A percentile compares a stretch with the other conserved stretches of the same genome.
Evolutionary conservation across 75 land plant genomes (phyloP).

Genomic region (Ceratopteris richardii): DNA sequence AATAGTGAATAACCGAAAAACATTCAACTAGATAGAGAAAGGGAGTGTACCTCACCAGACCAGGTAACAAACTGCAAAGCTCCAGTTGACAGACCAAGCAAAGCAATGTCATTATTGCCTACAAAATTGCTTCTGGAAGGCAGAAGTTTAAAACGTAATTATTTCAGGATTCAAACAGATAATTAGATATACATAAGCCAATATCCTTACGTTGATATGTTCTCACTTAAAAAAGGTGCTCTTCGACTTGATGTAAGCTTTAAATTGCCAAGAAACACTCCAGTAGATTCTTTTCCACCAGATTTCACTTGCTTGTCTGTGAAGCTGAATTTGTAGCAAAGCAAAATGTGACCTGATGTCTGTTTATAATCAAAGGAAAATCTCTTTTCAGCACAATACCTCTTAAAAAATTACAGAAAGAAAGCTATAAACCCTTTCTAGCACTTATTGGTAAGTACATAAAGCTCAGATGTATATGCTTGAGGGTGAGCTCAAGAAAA

Average conservation of each 20-base stretch:
- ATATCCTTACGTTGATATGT: slow-evolving; percentile 50
- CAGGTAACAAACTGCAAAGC: slow-evolving; percentile 62
- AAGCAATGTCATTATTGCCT: slow-evolving; percentile 61
- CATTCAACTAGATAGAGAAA: not conserved
- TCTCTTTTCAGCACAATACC: not conserved
- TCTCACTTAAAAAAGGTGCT: slow-evolving; percentile 45
- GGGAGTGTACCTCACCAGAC: slow-evolving; percentile 77
- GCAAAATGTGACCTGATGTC: slow-evolving; percentile 66
- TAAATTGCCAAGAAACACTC: slow-evolving; percentile 46
- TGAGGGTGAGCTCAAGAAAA: not conserved
- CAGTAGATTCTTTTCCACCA: slow-evolving; percentile 72
- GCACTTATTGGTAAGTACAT: not conserved
- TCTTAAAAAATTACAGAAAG: not conserved
- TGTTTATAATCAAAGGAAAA: slow-evolving; percentile 26
- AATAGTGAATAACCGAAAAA: no score
- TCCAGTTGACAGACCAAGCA: slow-evolving; percentile 75
- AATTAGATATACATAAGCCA: not conserved
- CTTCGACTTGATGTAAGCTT: slow-evolving; percentile 44
- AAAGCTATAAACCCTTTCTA: not conserved
- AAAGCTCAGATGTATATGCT: not conserved
- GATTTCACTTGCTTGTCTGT: slow-evolving; percentile 48
- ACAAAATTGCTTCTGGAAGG: slow-evolving; percentile 72
- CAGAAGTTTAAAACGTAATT: not conserved
- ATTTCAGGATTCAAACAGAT: not conserved
- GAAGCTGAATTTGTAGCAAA: slow-evolving; percentile 52